Conservation (phyloP, 176 grass and related monocot species). For the Phragmites australis region DNA sequence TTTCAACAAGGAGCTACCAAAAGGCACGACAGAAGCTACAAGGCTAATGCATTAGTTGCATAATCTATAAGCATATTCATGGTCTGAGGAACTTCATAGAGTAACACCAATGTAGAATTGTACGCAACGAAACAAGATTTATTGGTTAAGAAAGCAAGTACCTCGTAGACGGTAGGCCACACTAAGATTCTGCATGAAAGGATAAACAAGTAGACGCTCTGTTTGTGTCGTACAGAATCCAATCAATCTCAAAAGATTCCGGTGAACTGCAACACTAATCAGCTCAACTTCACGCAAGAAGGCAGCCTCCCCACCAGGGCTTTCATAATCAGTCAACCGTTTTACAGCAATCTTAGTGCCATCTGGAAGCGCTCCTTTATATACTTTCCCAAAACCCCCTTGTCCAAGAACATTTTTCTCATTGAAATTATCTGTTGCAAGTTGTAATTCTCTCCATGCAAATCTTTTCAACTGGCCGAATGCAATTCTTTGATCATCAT, state of each 20-base stretch:
- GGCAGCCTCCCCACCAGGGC: conserved; percentile 90
- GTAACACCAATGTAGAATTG: background rate
- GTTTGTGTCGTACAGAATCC: conserved; percentile 96
- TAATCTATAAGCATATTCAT: conserved; percentile 24
- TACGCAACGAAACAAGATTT: conserved; percentile 23
- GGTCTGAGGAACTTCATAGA: conserved; percentile 8
- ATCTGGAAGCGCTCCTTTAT: conserved; percentile 93
- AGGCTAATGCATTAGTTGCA: background rate
- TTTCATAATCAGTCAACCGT: conserved; percentile 88
- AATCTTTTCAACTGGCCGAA: conserved; percentile 98
- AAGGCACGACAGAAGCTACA: background rate
- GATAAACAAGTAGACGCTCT: conserved; percentile 95
- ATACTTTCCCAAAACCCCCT: conserved; percentile 98
- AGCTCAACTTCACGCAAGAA: conserved; percentile 97
- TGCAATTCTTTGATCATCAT: conserved; percentile 91
- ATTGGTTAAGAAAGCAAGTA: conserved; percentile 40
- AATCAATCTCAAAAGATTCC: conserved; percentile 92
- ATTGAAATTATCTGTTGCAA: conserved; percentile 81
- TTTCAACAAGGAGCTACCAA: background rate
- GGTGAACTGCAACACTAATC: conserved; percentile 97
- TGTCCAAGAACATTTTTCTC: conserved; percentile 98
- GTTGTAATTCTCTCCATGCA: conserved; percentile 86
- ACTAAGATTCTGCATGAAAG: conserved; percentile 97
- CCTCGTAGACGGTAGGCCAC: conserved; percentile 96
- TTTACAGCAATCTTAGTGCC: conserved; percentile 97